Conservation (phyloP, 495 filamentous ascomycete species). For the Neurospora pannonica region DNA sequence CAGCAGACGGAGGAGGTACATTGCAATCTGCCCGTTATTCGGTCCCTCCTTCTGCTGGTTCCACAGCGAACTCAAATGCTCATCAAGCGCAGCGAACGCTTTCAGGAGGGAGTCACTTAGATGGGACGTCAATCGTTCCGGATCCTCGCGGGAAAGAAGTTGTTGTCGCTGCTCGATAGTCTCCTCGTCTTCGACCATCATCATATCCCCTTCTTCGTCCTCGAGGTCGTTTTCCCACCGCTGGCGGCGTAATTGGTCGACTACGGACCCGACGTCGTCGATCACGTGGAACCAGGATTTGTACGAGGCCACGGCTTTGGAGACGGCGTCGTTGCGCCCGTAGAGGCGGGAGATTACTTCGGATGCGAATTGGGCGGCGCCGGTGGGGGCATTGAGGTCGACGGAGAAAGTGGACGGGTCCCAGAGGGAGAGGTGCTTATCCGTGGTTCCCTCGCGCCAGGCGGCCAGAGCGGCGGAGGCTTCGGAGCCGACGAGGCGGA, state of each 20-base stretch:
- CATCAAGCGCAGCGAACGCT: conserved; percentile 52
- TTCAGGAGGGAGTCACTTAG: conserved; percentile 47
- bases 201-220: conserved; percentile 26
- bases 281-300: conserved; percentile 59
- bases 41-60: conserved; percentile 31
- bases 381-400: too few relatives aligned
- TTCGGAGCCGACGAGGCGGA: conserved; percentile 51
- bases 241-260: conserved; percentile 56
- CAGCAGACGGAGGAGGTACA: conserved; percentile 67
- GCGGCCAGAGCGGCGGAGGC: conserved; percentile 39
- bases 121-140: conserved; percentile 49
- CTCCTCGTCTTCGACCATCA: conserved; percentile 35
- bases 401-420: conserved; percentile 40
- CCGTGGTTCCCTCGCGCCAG: conserved; percentile 45
- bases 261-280: conserved; percentile 46
- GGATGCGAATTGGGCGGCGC: conserved; percentile 37
- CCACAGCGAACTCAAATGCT: conserved; percentile 43
- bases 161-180: conserved; percentile 55
- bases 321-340: conserved; percentile 58
- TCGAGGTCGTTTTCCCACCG: conserved; percentile 75
- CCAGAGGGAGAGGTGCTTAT: conserved; percentile 48
- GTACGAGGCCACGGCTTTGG: conserved; percentile 49
- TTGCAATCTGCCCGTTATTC: conserved; percentile 45
- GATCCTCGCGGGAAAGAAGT: conserved; percentile 64
- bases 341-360: conserved; percentile 40